Percentiles rank a stretch among this genome's conserved stretches.
phyloP scores from a whole-genome alignment of 2,329 filamentous ascomycete genomes.

The Fusarium liriodendri region DNA sequence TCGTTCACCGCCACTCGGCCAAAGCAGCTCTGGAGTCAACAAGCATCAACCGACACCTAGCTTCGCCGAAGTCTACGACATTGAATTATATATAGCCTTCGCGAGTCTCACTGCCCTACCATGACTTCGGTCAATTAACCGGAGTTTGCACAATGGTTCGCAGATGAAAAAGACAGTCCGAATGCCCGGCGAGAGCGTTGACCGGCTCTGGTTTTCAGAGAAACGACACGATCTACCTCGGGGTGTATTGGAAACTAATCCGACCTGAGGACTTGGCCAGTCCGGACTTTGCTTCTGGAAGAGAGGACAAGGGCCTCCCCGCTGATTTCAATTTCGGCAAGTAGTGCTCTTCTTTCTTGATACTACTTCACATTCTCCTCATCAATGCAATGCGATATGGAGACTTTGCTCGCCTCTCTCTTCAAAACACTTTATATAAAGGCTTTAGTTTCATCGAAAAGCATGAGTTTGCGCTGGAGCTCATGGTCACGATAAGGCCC shows the following conservation, averaged over 20 bases:
- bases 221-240: background rate
- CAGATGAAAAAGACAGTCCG: no score
- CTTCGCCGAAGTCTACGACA: no score
- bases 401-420: background rate
- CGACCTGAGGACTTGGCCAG: background rate
- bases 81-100: no score
- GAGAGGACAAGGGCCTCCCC: fast-evolving
- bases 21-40: background rate
- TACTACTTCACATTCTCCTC: background rate
- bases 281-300: background rate
- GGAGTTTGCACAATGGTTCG: no score
- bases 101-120: no score
- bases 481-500: background rate
- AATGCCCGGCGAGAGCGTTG: no score
- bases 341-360: background rate
- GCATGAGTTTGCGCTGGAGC: background rate
- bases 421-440: background rate
- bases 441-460: background rate
- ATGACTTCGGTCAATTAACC: no score
- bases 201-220: no score
- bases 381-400: background rate
- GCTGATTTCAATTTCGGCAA: background rate
- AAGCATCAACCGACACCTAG: background rate
- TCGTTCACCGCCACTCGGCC: background rate
- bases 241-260: background rate